Evolutionary conservation across 495 filamentous ascomycete genomes (phyloP), one percentile per base, ranked within the genome.

Genomic region (Chaetomium tenue): DNA sequence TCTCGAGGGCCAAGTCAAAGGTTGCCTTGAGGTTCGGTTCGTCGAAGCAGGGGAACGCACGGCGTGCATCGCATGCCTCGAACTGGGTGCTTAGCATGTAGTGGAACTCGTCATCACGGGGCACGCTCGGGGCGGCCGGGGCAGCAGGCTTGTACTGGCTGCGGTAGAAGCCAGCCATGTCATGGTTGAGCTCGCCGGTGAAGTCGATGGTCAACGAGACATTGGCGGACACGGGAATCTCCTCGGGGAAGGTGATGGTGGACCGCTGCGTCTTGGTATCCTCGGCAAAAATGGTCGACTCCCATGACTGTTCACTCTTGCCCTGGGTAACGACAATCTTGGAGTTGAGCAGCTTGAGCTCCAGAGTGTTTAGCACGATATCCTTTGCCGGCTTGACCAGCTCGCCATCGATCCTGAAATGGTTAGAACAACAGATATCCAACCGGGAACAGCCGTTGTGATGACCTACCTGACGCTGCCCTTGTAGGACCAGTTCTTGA

Each of bases 1-100:
- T 83, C 78, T 96, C 92, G 56, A 98, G 89, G 69, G 89, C 82
- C 62, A 98, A 89, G 75, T 96, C 93, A 71, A 96, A 98, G 9
- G 91, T 91, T 26, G 94, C 91, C 77, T 98, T 98, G 57, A 97
- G 82, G 70, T 95, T 97, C 22, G 94, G 94, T 79, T 98, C 94
- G 73, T 98, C 94, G 70, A 98, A 98, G 80, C 94, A 98, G 51
- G 94, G 94, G 75, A 98, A 95, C 23, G 93, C 93, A 68, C 92
- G 82, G 58, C 94, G 87, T 48, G 94, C 94, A 81, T 97, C 94
- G 72, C 92, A 96, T 48, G 92, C 88, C 78, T 98, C 94, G 70
- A 98, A 98, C 77, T 98, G 94, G 47, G 94, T 98, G 77, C 88
- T 92, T 74, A 95, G 86, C 93, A 97, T 96, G 77, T 92, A 91